These are phyloP conservation scores for Lactarius indigo DNA, from an alignment of 768 basidiomycete genomes.

Conservation along the genomic window DNA sequence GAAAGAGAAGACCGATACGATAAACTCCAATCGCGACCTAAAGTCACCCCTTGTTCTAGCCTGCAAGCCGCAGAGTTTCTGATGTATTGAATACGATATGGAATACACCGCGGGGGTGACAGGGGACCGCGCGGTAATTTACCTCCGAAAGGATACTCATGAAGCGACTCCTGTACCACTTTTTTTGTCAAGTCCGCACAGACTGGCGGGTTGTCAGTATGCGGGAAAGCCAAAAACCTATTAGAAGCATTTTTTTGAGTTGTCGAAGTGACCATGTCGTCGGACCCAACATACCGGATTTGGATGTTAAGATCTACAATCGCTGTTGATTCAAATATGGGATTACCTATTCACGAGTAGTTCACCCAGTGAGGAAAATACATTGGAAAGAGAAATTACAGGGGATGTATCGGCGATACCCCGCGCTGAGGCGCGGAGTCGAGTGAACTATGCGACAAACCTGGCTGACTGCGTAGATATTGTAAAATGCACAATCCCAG, in stretches of 20 bases:
- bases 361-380: neutral
- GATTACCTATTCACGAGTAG: neutral
- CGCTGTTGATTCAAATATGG: neutral
- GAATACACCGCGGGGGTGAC: neutral
- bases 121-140: neutral
- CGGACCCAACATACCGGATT: conserved; percentile 16
- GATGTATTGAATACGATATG: neutral
- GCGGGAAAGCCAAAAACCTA: neutral
- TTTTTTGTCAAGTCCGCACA: neutral
- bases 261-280: neutral
- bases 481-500: neutral
- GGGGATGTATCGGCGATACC: neutral
- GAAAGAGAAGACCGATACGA: neutral
- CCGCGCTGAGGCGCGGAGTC: neutral
- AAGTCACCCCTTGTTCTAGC: neutral
- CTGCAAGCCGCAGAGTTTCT: neutral
- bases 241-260: neutral
- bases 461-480: neutral
- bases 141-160: neutral
- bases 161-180: neutral
- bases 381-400: neutral
- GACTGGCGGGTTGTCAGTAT: neutral
- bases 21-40: neutral
- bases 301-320: conserved; percentile 14
- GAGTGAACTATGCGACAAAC: neutral